Evolutionary conservation across 2,329 filamentous ascomycete genomes (phyloP).

Genomic region (Fusarium musae): DNA sequence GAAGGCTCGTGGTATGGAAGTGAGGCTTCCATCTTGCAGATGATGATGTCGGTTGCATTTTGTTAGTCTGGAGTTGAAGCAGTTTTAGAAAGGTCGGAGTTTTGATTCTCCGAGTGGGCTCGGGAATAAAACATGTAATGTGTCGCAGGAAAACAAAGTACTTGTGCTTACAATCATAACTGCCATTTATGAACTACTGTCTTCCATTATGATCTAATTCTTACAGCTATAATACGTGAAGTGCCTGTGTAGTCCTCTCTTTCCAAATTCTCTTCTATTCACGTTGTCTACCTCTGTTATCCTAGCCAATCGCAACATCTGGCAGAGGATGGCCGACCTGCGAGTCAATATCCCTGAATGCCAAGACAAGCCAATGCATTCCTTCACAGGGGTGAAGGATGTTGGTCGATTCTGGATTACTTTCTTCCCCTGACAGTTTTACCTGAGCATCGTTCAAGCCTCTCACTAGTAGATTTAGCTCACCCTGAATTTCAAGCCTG

Average conservation of each 20-base stretch:
- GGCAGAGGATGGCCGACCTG: neutral
- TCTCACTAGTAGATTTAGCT: neutral
- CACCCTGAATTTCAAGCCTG: neutral
- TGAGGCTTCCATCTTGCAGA: conserved; percentile 36
- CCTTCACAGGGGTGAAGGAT: neutral
- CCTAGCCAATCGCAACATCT: neutral
- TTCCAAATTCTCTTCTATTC: neutral
- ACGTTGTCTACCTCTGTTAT: neutral
- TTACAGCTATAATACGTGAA: rapidly evolving
- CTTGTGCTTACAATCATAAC: neutral
- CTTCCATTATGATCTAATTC: no score
- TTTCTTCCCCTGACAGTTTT: neutral
- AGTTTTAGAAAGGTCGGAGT: neutral
- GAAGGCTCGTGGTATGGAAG: conserved; percentile 71
- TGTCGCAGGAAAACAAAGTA: neutral
- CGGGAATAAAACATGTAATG: neutral
- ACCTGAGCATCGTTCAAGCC: neutral
- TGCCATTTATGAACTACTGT: neutral
- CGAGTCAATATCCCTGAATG: neutral
- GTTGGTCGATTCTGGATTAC: neutral
- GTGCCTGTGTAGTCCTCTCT: rapidly evolving
- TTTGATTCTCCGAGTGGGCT: neutral
- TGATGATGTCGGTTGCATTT: neutral
- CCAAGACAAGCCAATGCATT: neutral
- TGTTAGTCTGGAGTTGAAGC: neutral